Evolutionary conservation across 2,329 filamentous ascomycete genomes (phyloP).

Genomic region (Fusarium sororula): DNA sequence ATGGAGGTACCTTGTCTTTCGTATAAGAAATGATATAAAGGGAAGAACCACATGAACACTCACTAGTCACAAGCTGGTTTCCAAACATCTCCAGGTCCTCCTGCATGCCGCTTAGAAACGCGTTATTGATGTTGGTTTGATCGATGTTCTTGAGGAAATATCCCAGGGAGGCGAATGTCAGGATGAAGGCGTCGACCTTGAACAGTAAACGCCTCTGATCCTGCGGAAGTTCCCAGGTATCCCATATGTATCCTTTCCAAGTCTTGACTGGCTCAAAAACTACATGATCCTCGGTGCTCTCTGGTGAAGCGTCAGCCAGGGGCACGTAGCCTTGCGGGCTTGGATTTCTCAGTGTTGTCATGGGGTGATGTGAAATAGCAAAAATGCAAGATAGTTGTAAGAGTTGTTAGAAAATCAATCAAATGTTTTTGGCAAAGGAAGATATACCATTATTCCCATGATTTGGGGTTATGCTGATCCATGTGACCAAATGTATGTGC

Average conservation of each 20-base stretch:
- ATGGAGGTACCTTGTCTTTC: conserved; percentile 14
- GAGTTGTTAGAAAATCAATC: neutral
- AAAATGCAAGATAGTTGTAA: neutral
- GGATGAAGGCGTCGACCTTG: neutral
- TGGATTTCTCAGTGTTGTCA: neutral
- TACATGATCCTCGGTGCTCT: neutral
- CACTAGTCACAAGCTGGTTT: neutral
- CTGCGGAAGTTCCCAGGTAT: neutral
- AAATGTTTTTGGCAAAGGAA: neutral
- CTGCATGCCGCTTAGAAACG: neutral
- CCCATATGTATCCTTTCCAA: conserved; percentile 2
- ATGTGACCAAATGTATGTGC: neutral
- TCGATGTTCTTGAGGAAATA: conserved; percentile 2
- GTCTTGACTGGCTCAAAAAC: neutral
- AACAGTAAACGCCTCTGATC: neutral
- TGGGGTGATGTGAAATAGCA: neutral
- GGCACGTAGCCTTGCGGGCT: neutral
- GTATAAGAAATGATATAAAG: neutral
- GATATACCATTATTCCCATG: neutral
- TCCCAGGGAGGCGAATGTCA: neutral
- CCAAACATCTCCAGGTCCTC: neutral
- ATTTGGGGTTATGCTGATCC: neutral
- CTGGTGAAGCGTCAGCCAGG: neutral
- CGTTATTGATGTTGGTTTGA: neutral
- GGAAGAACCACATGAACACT: neutral